These are phyloP conservation scores for Auriscalpium orientale DNA, from an alignment of 768 basidiomycete species.

Conservation along the genomic window DNA sequence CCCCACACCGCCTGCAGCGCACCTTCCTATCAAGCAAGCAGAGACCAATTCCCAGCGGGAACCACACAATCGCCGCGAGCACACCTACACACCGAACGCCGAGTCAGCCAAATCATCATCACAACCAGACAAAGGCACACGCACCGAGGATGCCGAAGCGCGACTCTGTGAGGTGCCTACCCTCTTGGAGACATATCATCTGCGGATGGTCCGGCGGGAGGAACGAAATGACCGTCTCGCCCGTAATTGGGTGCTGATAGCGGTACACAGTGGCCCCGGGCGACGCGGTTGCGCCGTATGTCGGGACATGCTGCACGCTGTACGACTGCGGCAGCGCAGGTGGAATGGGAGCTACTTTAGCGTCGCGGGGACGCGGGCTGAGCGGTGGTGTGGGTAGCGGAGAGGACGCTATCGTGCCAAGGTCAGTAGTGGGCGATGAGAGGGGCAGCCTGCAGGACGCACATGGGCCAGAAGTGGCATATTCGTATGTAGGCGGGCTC, in stretches of 20 bases:
- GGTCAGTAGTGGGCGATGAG: not conserved
- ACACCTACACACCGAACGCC: constrained; percentile 39
- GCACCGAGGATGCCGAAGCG: constrained; percentile 66
- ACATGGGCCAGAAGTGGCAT: no score
- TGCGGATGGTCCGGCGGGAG: constrained; percentile 74
- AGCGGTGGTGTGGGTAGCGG: not conserved
- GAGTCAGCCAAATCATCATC: not conserved
- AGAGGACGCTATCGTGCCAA: not conserved
- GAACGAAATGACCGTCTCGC: constrained; percentile 47
- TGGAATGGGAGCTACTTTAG: not conserved
- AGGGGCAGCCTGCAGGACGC: no score
- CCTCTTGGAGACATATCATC: constrained; percentile 74
- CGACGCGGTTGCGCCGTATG: not conserved
- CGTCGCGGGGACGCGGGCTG: not conserved
- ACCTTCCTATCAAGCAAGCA: constrained; percentile 72
- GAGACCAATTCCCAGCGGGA: constrained; percentile 72
- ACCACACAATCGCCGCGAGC: constrained; percentile 80
- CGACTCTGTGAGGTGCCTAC: constrained; percentile 49
- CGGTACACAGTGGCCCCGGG: constrained; percentile 15
- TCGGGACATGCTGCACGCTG: not conserved
- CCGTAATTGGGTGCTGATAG: constrained; percentile 25
- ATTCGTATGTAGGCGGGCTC: no score
- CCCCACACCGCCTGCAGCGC: constrained; percentile 48
- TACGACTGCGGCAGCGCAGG: not conserved
- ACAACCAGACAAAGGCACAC: constrained; percentile 16